A percentile compares a stretch with the other conserved stretches of the same genome.
These are phyloP conservation scores for Phytophthora cryptogea DNA, from an alignment of 352 stramenopile species.

Conservation along the genomic window DNA sequence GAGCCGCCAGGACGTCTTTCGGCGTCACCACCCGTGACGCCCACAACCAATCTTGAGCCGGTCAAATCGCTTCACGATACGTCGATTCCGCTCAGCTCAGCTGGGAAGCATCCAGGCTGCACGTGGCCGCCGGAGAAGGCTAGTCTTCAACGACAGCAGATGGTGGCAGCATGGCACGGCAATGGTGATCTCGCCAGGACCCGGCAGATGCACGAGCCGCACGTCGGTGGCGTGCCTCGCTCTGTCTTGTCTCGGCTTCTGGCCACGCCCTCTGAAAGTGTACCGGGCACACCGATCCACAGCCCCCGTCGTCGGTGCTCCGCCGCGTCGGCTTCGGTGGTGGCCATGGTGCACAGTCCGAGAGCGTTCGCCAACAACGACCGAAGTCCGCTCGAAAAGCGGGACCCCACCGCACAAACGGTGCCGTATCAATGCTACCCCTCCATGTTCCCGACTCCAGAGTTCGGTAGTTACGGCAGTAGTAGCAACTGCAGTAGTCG, in stretches of 20 bases:
- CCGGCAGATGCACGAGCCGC: conserved; percentile 32
- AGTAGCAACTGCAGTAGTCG: conserved; percentile 33
- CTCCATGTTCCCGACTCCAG: conserved; percentile 20
- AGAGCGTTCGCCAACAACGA: conserved; percentile 34
- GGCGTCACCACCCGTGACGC: conserved; percentile 2
- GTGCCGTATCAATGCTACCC: conserved; percentile 29
- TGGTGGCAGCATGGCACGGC: conserved; percentile 30
- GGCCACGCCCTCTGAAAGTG: conserved; percentile 18
- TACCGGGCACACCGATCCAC: conserved; percentile 16
- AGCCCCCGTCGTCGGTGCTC: conserved; percentile 41
- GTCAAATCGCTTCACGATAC: conserved; percentile 20
- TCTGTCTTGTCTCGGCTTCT: conserved; percentile 35
- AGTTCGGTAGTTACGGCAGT: conserved; percentile 33
- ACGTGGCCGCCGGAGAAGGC: conserved; percentile 33
- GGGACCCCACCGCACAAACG: conserved; percentile 28
- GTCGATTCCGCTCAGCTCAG: conserved; percentile 7
- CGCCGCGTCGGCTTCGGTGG: conserved; percentile 34
- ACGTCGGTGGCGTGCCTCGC: conserved; percentile 31
- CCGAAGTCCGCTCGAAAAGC: conserved; percentile 15
- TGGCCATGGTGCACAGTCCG: conserved; percentile 40
- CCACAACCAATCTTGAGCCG: conserved; percentile 32
- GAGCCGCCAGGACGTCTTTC: conserved; percentile 9
- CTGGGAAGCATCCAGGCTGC: conserved; percentile 21
- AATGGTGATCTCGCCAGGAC: conserved; percentile 16
- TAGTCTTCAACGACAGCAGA: conserved; percentile 24